Evolutionary conservation across 129 eudicot genomes (phyloP).

Genomic region (Pittosporum tobira): DNA sequence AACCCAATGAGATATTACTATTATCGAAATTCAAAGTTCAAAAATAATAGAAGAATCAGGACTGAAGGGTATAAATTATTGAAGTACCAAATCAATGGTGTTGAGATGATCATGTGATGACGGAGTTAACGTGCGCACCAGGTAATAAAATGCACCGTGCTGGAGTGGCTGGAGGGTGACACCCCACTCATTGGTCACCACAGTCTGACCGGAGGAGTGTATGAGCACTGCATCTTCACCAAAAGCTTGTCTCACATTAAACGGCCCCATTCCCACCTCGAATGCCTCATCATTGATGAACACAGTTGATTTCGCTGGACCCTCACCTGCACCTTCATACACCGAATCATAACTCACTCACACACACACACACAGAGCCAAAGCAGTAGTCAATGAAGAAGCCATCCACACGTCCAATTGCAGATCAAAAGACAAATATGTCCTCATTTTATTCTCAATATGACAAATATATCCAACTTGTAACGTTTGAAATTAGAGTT

Average conservation of each 20-base stretch:
- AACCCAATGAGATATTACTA: background rate
- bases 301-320: slow-evolving; percentile 49
- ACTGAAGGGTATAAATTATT: background rate
- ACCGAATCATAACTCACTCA: slow-evolving; percentile 4
- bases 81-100: slow-evolving; percentile 41
- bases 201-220: slow-evolving; percentile 59
- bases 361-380: slow-evolving; percentile 2
- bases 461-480: slow-evolving; percentile 22
- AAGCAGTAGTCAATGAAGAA: slow-evolving; percentile 30
- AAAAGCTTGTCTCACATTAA: slow-evolving; percentile 62
- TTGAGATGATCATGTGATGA: slow-evolving; percentile 26
- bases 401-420: slow-evolving; percentile 44
- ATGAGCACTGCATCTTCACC: slow-evolving; percentile 65
- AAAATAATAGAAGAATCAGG: background rate
- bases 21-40: background rate
- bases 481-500: slow-evolving; percentile 14
- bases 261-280: slow-evolving; percentile 60
- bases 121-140: slow-evolving; percentile 35
- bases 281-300: slow-evolving; percentile 70
- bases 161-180: slow-evolving; percentile 70
- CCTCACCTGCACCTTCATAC: slow-evolving; percentile 37
- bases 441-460: slow-evolving; percentile 12
- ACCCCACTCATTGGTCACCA: slow-evolving; percentile 77
- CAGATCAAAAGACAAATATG: slow-evolving; percentile 23
- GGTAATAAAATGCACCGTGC: slow-evolving; percentile 63